Evolutionary conservation across 352 stramenopile genomes (phyloP), one percentile per base, ranked within the genome.

Genomic region (Globisporangium sylvaticum): DNA sequence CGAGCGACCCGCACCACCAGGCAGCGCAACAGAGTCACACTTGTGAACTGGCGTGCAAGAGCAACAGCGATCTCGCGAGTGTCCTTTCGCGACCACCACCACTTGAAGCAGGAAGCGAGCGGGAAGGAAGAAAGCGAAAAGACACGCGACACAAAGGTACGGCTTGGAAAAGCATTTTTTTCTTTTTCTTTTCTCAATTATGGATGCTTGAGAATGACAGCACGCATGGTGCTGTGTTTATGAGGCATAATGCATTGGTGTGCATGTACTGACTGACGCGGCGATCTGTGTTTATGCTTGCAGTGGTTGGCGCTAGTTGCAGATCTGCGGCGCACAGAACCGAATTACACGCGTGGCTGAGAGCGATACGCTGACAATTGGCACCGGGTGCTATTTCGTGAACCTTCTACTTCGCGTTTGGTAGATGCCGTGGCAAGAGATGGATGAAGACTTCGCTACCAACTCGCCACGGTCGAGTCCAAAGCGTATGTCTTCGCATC

Each of bases 371-470:
- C 18, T 48, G 39, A 9, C 15, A n/a, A 15, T 15, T 48, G 14
- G 15, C 15, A 7, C 24, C 15, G 9, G 15, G 29, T 32, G 34
- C 54, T 20, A 9, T 18, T 27, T 2, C 14, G 54, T 22, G 6
- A 42, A n/a, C 20, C 4, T 32, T 25, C 18, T 22, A 18, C 44
- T 6, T 7, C 20, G 4, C 32, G 18, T 7, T n/a, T 32, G 63
- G n/a, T 54, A 44, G 22, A 59, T 64, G 24, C 55, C 39, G 59
- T 71, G 53, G 22, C 37, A 58, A 56, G 44, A 64, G 68, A 75
- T 77, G 70, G 79, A 86, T 8, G 77, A 86, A 8, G 81, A 81
- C 7, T 81, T 85, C 59, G 24, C 69, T 12, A 66, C 72, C 44
- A 62, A 44, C 57, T 64, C 79, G 29, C 68, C 73, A 22, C 66